These are phyloP conservation scores for Astragalus membranaceus DNA, from an alignment of 306 rosid species.

Conservation along the genomic window DNA sequence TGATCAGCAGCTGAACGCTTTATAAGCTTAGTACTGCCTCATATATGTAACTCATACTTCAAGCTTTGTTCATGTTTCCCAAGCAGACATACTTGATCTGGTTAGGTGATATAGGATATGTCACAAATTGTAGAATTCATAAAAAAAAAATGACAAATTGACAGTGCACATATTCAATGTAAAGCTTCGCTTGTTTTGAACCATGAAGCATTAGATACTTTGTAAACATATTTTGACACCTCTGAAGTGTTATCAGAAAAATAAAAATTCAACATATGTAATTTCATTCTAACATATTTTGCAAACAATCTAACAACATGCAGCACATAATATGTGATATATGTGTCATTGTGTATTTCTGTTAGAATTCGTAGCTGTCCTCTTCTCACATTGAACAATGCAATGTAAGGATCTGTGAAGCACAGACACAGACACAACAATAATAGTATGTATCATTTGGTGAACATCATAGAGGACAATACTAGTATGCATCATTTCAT, in stretches of 20 bases:
- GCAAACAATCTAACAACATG: background rate
- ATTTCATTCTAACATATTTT: background rate
- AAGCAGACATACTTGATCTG: slow-evolving; percentile 87
- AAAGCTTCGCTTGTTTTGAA: background rate
- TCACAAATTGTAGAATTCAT: background rate
- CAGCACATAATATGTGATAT: background rate
- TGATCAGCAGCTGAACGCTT: background rate
- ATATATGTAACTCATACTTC: slow-evolving; percentile 23
- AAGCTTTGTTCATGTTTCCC: slow-evolving; percentile 72
- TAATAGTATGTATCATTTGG: no score
- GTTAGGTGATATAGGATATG: background rate
- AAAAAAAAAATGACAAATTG: background rate
- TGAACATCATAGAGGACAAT: background rate
- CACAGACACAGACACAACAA: no score
- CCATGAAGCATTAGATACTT: background rate
- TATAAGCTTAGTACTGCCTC: slow-evolving; percentile 13
- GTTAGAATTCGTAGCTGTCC: background rate
- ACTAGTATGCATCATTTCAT: background rate
- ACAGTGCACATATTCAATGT: background rate
- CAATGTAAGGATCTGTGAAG: background rate
- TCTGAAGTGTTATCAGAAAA: background rate
- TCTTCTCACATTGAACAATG: background rate
- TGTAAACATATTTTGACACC: background rate
- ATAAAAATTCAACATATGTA: background rate
- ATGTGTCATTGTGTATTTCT: background rate